phyloP scores from a whole-genome alignment of 1,284 basidiomycete genomes.

The Tetrapyrgos nigripes region DNA sequence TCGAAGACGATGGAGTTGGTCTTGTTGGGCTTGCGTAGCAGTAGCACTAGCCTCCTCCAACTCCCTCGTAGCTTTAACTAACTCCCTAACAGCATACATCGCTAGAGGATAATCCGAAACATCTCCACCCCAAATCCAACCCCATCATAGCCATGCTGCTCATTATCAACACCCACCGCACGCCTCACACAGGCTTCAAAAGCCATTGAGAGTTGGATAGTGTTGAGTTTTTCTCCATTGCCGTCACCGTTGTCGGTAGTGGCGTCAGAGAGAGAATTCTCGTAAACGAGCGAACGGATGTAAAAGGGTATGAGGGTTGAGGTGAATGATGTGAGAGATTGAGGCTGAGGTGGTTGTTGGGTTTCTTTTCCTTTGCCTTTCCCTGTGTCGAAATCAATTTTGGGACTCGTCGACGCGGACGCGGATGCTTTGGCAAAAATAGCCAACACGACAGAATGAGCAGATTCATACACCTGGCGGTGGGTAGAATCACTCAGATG shows the following conservation, averaged over 20 bases:
- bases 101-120: slow-evolving; percentile 45
- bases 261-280: slow-evolving; percentile 35
- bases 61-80: slow-evolving; percentile 47
- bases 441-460: slow-evolving; percentile 76
- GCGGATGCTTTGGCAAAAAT: slow-evolving; percentile 64
- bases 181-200: slow-evolving; percentile 68
- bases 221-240: slow-evolving; percentile 57
- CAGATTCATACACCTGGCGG: slow-evolving; percentile 75
- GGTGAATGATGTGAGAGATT: slow-evolving; percentile 38
- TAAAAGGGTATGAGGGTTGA: slow-evolving; percentile 73
- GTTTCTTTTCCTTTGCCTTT: neutral
- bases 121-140: slow-evolving; percentile 19
- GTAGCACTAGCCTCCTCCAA: slow-evolving; percentile 18
- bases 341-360: neutral
- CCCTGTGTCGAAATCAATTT: neutral
- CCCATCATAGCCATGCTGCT: neutral
- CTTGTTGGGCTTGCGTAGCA: slow-evolving; percentile 16
- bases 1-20: slow-evolving; percentile 57
- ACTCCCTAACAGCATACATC: slow-evolving; percentile 64
- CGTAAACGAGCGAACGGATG: slow-evolving; percentile 67
- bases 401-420: neutral
- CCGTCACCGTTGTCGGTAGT: slow-evolving; percentile 54
- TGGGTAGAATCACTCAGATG: slow-evolving; percentile 47
- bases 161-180: slow-evolving; percentile 46
- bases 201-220: slow-evolving; percentile 67